Base-by-base conservation (phyloP, 805 yeast genomes). In the Metschnikowia noctiluminum region DNA sequence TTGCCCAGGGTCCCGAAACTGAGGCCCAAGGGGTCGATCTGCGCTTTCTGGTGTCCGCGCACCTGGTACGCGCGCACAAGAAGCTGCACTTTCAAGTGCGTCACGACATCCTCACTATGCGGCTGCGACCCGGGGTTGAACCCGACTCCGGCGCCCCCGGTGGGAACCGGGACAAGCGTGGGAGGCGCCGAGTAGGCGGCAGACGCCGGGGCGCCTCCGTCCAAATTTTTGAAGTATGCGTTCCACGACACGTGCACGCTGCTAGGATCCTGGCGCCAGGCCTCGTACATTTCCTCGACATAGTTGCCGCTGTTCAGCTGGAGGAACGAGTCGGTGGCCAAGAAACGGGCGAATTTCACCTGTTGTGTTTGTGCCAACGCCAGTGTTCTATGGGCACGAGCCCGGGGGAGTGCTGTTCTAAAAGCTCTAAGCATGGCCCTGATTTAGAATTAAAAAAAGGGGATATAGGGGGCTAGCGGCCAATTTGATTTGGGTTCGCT, bases 1-100 rank as follows among this genome's bases (percentile, higher is more conserved):
- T 77, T 73, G 45, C 71, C 67, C 62, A 80, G 81, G 62, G 82
- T 87, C 59, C 94, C 97, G 64, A 84, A 88, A 15, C 91, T 82
- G 63, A 92, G 87, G 35, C 87, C 92, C 64, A 94, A 76, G n/a
- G 99, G 99, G 70, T 94, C 99, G 53, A 90, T 85, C 61, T 84
- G 85, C 40, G 98, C 97, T 75, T 88, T 89, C 69, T 85, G 87
- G 70, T 94, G 99, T 58, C 99, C 99, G 71, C 98, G 84, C 45
- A 94, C 99, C 76, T 94, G 99, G 74, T 91, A 94, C 30, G 99
- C 99, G 70, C 99, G 87, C 55, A 95, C 97, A 61, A 94, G 79
- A 60, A 94, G 81, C 78, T 94, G 99, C 14, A 90, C 95, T 70
- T 94, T 94, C 77, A 94, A 81, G 69, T 94, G 98, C 54, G 88